Evolutionary conservation across 208 protist species (phyloP), one percentile per base, ranked within the genome.

Genomic region (Crithidia brevicula): DNA sequence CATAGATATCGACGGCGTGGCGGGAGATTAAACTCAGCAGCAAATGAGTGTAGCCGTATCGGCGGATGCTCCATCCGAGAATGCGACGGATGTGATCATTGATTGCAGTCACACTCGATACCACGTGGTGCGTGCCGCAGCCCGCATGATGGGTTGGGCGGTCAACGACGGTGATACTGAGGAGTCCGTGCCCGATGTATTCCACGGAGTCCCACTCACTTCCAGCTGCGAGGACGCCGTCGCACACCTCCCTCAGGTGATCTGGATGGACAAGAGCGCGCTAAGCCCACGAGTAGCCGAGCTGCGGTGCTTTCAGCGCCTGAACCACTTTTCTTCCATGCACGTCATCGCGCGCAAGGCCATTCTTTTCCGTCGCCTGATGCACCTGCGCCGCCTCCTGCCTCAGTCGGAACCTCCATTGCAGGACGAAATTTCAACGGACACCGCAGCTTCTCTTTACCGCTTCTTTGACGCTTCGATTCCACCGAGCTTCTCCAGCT

Each of bases 291-390:
- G 89, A 28, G 85, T 98, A 2, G 77, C 82, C 11, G 66, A 40
- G 10, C 58, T 98, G 53, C 65, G 59, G 22, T 79, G 67, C 33
- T 83, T 77, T 42, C 95, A 98, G 72, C 78, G 89, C 1, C 82
- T 98, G 18, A 98, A 98, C 75, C 97, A 98, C 80, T 98, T 97
- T 60, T 77, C 91, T 2, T 81, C 77, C 1, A 98, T 98, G 90
- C 46, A 88, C 42, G 74, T 85, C 27, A 86, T 98, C n/a, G 83
- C 86, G 1, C 76, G 96, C 28, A 98, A 98, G 77, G 91, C 89
- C 33, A 56, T 74, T 10, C 81, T 98, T 0, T 96, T 96, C 56
- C 71, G 67, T 25, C 97, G 94, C 9, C 68, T 98, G 13, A 97
- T 94, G 84, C 67, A 57, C 23, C 42, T 66, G n/a, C 66, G 23